Conservation (phyloP, 1,284 basidiomycete species). For the Austroboletus rostrupii region DNA sequence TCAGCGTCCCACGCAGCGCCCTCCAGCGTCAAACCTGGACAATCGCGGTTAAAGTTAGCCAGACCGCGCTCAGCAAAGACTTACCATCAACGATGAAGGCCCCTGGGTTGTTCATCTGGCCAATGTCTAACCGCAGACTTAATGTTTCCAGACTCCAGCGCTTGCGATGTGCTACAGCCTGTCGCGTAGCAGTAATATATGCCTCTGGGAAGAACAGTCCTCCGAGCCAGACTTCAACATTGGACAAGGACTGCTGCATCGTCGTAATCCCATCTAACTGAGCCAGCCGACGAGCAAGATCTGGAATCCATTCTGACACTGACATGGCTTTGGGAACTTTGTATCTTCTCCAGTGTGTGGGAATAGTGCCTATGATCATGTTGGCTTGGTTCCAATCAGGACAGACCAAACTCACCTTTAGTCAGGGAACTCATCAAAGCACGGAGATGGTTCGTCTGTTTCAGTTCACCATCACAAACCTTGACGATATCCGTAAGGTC, state of each 20-base stretch:
- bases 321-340: slow-evolving; percentile 81
- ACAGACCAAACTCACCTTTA: slow-evolving; percentile 56
- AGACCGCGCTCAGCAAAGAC: slow-evolving; percentile 21
- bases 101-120: slow-evolving; percentile 66
- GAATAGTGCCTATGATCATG: slow-evolving; percentile 67
- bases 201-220: slow-evolving; percentile 94
- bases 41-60: slow-evolving; percentile 10
- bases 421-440: slow-evolving; percentile 83
- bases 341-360: slow-evolving; percentile 83
- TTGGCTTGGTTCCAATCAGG: slow-evolving; percentile 6
- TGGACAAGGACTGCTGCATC: slow-evolving; percentile 56
- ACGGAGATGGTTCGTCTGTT: slow-evolving; percentile 93
- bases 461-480: slow-evolving; percentile 82
- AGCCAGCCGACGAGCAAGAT: slow-evolving; percentile 71
- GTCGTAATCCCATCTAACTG: slow-evolving; percentile 79
- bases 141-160: slow-evolving; percentile 91
- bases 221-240: slow-evolving; percentile 85
- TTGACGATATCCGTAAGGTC: slow-evolving; percentile 80
- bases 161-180: slow-evolving; percentile 87
- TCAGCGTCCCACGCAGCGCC: slow-evolving; percentile 70
- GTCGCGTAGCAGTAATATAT: slow-evolving; percentile 90
- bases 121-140: slow-evolving; percentile 74
- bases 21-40: slow-evolving; percentile 76
- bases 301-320: slow-evolving; percentile 81
- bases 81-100: slow-evolving; percentile 85